Conservation (phyloP, 2,329 filamentous ascomycete species). For the Mariannaea sp. region DNA sequence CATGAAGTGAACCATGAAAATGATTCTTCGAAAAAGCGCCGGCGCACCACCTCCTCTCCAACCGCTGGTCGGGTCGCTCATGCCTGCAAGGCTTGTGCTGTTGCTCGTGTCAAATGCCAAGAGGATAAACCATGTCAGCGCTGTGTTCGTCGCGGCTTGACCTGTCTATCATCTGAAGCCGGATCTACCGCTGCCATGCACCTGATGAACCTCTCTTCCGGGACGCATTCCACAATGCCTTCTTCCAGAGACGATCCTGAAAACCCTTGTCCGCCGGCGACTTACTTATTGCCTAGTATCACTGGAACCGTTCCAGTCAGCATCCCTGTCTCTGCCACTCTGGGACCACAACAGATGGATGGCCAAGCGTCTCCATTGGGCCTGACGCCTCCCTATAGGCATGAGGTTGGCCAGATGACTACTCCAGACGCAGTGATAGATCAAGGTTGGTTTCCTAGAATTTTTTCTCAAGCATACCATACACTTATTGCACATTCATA, state of each 20-base stretch:
- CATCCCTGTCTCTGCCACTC: slow-evolving; percentile 12
- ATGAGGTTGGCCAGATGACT: slow-evolving; percentile 24
- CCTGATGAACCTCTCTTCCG: slow-evolving; percentile 49
- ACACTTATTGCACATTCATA: too few relatives aligned
- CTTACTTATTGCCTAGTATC: slow-evolving; percentile 15
- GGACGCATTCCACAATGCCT: slow-evolving; percentile 37
- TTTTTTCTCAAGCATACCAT: too few relatives aligned
- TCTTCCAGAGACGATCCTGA: slow-evolving; percentile 31
- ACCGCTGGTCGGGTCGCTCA: slow-evolving; percentile 56
- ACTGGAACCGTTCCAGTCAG: slow-evolving; percentile 10
- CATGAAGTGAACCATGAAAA: slow-evolving; percentile 58
- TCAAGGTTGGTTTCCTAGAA: slow-evolving; percentile 14
- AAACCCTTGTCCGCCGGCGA: slow-evolving; percentile 20
- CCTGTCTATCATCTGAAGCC: slow-evolving; percentile 48
- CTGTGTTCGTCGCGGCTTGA: slow-evolving; percentile 53
- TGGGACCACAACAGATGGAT: slow-evolving; percentile 15
- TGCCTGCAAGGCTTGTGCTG: slow-evolving; percentile 57
- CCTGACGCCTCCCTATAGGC: slow-evolving; percentile 19
- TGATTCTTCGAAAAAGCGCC: slow-evolving; percentile 53
- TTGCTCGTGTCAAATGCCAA: slow-evolving; percentile 60
- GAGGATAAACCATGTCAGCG: slow-evolving; percentile 59
- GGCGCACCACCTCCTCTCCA: slow-evolving; percentile 51
- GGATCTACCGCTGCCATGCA: slow-evolving; percentile 50
- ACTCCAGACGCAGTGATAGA: slow-evolving; percentile 31
- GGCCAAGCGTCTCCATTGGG: slow-evolving; percentile 27